These are phyloP conservation scores for Avena eriantha DNA, from an alignment of 176 grass and related monocot species.

Conservation along the genomic window DNA sequence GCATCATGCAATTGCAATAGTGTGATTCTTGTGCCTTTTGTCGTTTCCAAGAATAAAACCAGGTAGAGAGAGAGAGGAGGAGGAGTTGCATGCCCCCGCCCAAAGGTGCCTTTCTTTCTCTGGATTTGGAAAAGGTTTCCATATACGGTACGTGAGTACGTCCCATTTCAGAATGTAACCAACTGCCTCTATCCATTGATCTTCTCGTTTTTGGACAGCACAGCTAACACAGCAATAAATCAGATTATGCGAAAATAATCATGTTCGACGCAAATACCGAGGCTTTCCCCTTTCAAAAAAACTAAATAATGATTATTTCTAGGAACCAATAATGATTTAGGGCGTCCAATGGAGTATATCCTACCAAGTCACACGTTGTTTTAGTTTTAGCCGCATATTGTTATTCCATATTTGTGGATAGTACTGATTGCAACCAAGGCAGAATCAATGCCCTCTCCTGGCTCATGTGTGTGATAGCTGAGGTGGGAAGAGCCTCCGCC, in stretches of 20 bases:
- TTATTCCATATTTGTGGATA: neutral
- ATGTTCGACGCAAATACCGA: no score
- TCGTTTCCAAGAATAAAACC: constrained; percentile 13
- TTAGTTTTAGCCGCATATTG: neutral
- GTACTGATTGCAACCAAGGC: neutral
- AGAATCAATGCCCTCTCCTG: no score
- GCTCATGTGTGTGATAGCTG: no score
- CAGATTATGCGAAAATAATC: no score
- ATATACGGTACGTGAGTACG: constrained; percentile 19
- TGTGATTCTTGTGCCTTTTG: constrained; percentile 28
- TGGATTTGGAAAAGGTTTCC: constrained; percentile 39
- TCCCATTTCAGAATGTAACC: constrained; percentile 30
- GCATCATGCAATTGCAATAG: neutral
- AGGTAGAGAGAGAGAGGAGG: neutral
- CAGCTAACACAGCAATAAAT: neutral
- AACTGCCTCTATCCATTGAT: constrained; percentile 5
- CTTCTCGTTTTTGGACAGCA: neutral
- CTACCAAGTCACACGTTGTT: neutral
- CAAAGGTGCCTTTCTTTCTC: neutral
- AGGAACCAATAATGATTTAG: no score
- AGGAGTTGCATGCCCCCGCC: neutral
- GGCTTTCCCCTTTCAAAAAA: no score
- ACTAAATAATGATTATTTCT: no score
- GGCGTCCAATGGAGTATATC: neutral
- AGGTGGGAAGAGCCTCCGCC: no score